Evolutionary conservation across 2,329 filamentous ascomycete genomes (phyloP), one percentile per base, ranked within the genome.

Genomic region (Scedosporium boydii): DNA sequence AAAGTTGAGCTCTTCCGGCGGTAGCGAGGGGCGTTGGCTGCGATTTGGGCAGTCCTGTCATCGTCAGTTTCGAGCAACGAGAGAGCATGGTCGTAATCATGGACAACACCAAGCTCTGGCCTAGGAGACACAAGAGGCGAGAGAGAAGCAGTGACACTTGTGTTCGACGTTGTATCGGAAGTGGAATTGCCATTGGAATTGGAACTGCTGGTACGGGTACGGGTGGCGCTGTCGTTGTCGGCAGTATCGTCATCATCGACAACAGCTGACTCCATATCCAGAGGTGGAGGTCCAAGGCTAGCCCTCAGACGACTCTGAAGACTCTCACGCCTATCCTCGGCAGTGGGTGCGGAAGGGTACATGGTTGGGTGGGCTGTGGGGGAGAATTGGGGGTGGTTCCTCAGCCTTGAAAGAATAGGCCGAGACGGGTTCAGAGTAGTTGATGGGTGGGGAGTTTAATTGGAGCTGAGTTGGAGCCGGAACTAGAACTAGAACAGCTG

Each of bases 1-100:
- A 96, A 96, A 44, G 93, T 97, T 68, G 92, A 97, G 69, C 93
- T 97, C 76, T 91, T 90, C 70, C 95, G 88, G 66, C 93, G 88
- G 73, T 96, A 96, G 68, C 90, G 87, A 63, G 91, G 91, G 64
- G 93, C 92, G 74, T 90, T 96, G 67, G 90, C 91, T 74, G 93
- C 91, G 69, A 96, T 89, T 73, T 97, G 91, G 70, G 92, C 91
- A 57, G 93, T 97, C 65, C 91, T 95, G 69, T 51, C 62, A 60
- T 56, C 61, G 63, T 70, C 58, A 70, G 67, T 64, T 56, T 63
- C 38, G 34, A n/a, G 34, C n/a, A 55, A 12, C 42, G 51, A 26
- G 18, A 58, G 41, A 26, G 59, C 29, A 26, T 51, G 7, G 27
- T 44, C 29, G 38, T 56, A 51, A 56, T 61, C 59, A 16, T 55